Conservation (phyloP, 768 basidiomycete genomes). For the Agrocybe chaxingu region DNA sequence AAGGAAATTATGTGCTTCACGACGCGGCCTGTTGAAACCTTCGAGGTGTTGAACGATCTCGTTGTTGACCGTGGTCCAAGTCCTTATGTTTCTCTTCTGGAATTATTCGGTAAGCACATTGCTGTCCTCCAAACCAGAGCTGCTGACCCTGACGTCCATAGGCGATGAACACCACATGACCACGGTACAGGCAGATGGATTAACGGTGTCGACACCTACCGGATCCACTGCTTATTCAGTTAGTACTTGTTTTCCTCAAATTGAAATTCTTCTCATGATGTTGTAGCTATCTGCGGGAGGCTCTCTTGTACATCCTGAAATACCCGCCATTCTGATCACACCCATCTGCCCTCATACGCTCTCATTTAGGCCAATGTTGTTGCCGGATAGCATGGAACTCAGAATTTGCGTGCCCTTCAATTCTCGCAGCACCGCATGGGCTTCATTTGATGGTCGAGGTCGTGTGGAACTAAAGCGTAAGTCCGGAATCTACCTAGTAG, state of each 20-base stretch:
- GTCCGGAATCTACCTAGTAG: constrained; percentile 21
- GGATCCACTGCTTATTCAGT: constrained; percentile 99
- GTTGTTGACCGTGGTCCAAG: constrained; percentile 98
- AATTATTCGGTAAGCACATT: constrained; percentile 81
- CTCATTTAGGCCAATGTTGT: constrained; percentile 97
- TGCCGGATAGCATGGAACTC: constrained; percentile 98
- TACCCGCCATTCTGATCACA: constrained; percentile 93
- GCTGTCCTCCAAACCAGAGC: constrained; percentile 6
- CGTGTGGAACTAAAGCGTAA: constrained; percentile 92
- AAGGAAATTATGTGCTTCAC: constrained; percentile 99
- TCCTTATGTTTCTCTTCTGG: constrained; percentile 93
- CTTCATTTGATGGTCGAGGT: constrained; percentile 95
- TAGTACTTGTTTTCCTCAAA: constrained; percentile 22
- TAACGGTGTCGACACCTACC: constrained; percentile 94
- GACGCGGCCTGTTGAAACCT: constrained; percentile 91
- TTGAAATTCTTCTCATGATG: constrained; percentile 5
- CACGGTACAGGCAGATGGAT: constrained; percentile 96
- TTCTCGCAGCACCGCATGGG: constrained; percentile 97
- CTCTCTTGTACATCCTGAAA: constrained; percentile 96
- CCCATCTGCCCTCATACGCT: constrained; percentile 98
- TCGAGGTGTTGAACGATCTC: constrained; percentile 94
- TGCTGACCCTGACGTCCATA: constrained; percentile 25
- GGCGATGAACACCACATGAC: constrained; percentile 99
- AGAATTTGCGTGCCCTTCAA: constrained; percentile 99
- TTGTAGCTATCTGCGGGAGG: constrained; percentile 88